These are phyloP conservation scores for Metarhizium brunneum DNA, from an alignment of 2,329 filamentous ascomycete species.

Conservation along the genomic window DNA sequence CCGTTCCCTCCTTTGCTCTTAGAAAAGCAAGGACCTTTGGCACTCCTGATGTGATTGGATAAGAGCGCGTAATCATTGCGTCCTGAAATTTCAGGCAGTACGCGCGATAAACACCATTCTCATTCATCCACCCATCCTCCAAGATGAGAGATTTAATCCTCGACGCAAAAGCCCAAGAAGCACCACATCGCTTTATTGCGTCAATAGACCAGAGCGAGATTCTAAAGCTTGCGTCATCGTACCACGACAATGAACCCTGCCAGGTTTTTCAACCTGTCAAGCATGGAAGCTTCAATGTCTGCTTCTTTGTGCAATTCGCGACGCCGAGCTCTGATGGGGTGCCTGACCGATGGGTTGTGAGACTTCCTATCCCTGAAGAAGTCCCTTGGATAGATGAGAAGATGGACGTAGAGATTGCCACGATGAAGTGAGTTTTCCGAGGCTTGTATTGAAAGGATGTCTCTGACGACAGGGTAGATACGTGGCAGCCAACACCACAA, in stretches of 20 bases:
- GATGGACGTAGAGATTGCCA: slow-evolving; percentile 12
- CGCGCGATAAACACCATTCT: too few species aligned
- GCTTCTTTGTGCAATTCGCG: slow-evolving; percentile 12
- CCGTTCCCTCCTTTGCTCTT: too few species aligned
- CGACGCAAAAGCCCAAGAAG: not conserved
- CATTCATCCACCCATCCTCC: too few species aligned
- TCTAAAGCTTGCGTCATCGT: slow-evolving; percentile 7
- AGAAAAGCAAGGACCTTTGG: too few species aligned
- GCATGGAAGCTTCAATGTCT: slow-evolving; percentile 12
- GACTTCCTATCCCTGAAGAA: slow-evolving; percentile 8
- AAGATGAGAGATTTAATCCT: too few species aligned
- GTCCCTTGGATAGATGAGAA: slow-evolving; percentile 3
- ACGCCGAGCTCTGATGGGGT: not conserved
- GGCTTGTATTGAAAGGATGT: too few species aligned
- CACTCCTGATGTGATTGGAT: too few species aligned
- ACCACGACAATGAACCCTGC: slow-evolving; percentile 10
- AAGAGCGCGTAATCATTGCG: too few species aligned
- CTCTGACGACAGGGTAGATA: slow-evolving; percentile 2
- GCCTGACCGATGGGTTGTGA: slow-evolving; percentile 9
- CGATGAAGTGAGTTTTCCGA: slow-evolving; percentile 9
- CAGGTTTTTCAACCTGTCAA: slow-evolving; percentile 8
- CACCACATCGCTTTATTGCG: slow-evolving; percentile 7
- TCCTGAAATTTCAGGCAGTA: too few species aligned
- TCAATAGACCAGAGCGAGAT: slow-evolving; percentile 6
- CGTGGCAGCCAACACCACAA: slow-evolving; percentile 8